Conservation (phyloP, 306 rosid genomes). For the Castanea crenata region DNA sequence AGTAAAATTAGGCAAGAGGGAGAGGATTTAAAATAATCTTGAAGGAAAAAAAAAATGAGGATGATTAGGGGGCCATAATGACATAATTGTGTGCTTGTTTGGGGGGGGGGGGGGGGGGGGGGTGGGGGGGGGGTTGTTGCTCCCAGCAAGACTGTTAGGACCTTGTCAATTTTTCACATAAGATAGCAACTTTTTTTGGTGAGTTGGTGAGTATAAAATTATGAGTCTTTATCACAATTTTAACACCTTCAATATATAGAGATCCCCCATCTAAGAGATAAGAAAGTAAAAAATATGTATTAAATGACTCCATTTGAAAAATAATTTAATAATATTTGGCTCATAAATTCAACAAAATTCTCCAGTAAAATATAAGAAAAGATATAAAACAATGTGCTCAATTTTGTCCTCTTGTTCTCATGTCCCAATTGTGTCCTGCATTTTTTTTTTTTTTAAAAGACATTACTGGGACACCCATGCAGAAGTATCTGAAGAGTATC, state of each 20-base stretch:
- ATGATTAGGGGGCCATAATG: no score
- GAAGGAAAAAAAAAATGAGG: no score
- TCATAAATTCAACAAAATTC: neutral
- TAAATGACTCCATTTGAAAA: neutral
- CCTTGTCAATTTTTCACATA: neutral
- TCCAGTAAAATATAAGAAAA: neutral
- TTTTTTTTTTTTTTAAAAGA: no score
- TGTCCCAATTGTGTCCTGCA: no score
- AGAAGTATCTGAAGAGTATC: no score
- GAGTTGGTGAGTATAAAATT: no score
- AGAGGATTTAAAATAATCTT: neutral
- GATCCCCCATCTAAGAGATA: neutral
- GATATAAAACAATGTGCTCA: neutral
- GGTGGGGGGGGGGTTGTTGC: no score
- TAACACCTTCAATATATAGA: neutral
- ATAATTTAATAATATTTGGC: neutral
- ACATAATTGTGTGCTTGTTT: no score
- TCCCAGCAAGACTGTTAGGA: neutral
- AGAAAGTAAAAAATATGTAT: no score
- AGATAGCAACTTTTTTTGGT: no score
- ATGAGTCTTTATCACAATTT: neutral
- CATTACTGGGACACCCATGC: no score
- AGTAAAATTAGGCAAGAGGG: no score
- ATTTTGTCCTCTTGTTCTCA: neutral
- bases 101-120: neutral